phyloP scores from a whole-genome alignment of 1,284 basidiomycete species.

The Sparassis latifolia region DNA sequence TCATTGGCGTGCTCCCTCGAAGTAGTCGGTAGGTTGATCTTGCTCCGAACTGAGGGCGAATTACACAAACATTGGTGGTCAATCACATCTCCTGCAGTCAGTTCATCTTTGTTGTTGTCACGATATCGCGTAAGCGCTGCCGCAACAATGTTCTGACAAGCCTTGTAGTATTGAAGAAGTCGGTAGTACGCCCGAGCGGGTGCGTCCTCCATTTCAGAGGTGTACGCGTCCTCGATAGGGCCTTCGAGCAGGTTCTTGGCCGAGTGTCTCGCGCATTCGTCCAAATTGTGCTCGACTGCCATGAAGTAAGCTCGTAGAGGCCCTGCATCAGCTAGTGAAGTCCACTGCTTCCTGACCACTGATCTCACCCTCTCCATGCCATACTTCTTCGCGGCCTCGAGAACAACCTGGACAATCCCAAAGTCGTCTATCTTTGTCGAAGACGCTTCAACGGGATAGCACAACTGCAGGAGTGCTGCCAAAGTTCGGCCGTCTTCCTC shows the following conservation, averaged over 20 bases:
- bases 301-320: constrained; percentile 23
- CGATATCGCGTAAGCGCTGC: background rate
- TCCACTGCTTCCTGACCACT: constrained; percentile 6
- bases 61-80: too few species aligned
- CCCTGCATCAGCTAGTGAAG: constrained; percentile 19
- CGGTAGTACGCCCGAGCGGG: constrained; percentile 8
- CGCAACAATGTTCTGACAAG: constrained; percentile 1
- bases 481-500: constrained; percentile 2
- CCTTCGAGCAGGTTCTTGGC: background rate
- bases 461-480: constrained; percentile 9
- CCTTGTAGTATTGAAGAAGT: constrained; percentile 7
- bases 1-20: too few species aligned
- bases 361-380: too few species aligned
- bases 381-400: constrained; percentile 28
- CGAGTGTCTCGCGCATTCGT: background rate
- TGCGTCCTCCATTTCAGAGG: constrained; percentile 3
- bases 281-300: constrained; percentile 6
- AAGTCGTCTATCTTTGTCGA: constrained; percentile 5
- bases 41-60: too few species aligned
- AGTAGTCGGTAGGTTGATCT: too few species aligned
- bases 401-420: constrained; percentile 6
- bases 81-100: too few species aligned
- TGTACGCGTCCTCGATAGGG: background rate
- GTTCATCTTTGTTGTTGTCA: too few species aligned
- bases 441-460: constrained; percentile 13